Conservation (phyloP, 768 basidiomycete genomes). For the Agaricus sinodeliciosus region DNA sequence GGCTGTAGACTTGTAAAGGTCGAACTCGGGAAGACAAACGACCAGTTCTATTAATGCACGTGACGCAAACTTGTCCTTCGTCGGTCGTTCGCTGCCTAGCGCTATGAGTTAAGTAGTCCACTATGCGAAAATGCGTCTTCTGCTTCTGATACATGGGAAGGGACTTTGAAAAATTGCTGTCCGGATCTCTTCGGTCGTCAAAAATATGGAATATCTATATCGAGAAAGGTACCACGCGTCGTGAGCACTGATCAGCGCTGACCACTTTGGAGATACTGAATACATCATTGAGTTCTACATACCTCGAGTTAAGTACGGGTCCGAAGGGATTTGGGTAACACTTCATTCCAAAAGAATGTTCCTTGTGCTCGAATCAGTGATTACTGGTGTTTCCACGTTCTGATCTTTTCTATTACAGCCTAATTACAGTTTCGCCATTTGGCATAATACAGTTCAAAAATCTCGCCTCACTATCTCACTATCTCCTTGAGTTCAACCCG, state of each 20-base stretch:
- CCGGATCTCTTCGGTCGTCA: conserved; percentile 69
- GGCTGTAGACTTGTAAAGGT: not conserved
- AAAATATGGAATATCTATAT: conserved; percentile 56
- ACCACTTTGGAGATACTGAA: conserved; percentile 25
- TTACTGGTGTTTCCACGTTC: conserved; percentile 19
- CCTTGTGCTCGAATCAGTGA: conserved; percentile 78
- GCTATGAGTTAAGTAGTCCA: too few relatives aligned
- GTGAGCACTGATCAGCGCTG: conserved; percentile 19
- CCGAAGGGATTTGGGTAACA: conserved; percentile 58
- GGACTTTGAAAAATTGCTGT: too few relatives aligned
- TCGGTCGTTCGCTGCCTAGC: too few relatives aligned
- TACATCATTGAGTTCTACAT: conserved; percentile 27
- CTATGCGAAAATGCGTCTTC: conserved; percentile 31
- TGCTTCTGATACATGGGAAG: conserved; percentile 15
- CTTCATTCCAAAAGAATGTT: conserved; percentile 57
- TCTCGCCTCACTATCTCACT: conserved; percentile 21
- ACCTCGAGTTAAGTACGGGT: conserved; percentile 66
- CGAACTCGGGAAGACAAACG: too few relatives aligned
- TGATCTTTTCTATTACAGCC: not conserved
- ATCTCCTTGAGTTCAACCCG: conserved; percentile 19
- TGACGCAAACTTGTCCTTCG: not conserved
- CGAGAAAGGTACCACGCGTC: conserved; percentile 74
- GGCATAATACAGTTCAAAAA: conserved; percentile 15
- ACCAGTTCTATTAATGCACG: not conserved
- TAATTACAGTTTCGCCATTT: conserved; percentile 14